phyloP scores from a whole-genome alignment of 2,329 filamentous ascomycete species.

The Botrytis sinoallii region DNA sequence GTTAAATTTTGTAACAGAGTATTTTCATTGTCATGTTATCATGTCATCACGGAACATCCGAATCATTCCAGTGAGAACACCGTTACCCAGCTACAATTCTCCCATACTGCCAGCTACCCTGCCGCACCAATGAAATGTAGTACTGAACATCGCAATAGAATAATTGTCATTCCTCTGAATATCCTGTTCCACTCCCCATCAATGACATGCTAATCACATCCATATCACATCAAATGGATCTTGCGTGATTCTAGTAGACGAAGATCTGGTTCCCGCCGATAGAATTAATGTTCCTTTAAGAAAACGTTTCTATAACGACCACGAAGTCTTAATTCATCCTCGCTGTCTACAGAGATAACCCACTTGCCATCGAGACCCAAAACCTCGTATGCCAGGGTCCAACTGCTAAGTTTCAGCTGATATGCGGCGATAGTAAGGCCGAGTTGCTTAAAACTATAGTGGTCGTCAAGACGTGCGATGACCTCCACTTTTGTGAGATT shows the following conservation, averaged over 20 bases:
- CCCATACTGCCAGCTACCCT: neutral
- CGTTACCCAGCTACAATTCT: no score
- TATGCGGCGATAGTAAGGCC: neutral
- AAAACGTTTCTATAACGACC: neutral
- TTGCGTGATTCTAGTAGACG: neutral
- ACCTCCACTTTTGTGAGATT: neutral
- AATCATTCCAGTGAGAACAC: neutral
- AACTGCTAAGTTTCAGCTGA: neutral
- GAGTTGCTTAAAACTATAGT: neutral
- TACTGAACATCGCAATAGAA: neutral
- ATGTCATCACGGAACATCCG: neutral
- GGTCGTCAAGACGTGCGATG: neutral
- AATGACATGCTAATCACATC: neutral
- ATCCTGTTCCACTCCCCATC: no score
- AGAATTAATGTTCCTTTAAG: neutral
- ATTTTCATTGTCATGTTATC: neutral
- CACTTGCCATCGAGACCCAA: neutral
- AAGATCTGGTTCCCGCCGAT: neutral
- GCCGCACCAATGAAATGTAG: neutral
- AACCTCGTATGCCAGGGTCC: neutral
- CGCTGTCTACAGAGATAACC: neutral
- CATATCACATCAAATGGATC: neutral
- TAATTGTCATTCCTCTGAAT: no score
- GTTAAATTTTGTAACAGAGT: neutral
- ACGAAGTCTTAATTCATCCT: neutral